These are phyloP conservation scores for Pseudogymnoascus sp. DNA, from an alignment of 2,329 filamentous ascomycete species.

Conservation along the genomic window DNA sequence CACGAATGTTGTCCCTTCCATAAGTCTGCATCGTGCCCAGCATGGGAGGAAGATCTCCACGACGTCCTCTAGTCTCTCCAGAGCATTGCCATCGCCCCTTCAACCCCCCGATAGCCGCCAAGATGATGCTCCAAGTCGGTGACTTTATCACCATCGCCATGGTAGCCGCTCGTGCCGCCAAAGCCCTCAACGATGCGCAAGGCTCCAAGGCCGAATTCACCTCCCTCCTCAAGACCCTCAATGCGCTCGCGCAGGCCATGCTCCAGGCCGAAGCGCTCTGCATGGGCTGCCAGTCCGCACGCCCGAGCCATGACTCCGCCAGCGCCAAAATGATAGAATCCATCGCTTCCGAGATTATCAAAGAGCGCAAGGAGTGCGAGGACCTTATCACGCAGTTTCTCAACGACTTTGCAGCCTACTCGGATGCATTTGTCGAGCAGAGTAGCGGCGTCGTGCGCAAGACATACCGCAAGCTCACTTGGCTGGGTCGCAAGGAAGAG, in stretches of 20 bases:
- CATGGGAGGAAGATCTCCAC: not conserved
- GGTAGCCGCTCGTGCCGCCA: not conserved
- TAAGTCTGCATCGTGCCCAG: not conserved
- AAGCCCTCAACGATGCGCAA: not conserved
- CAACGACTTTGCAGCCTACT: not conserved
- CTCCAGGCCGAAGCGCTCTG: not conserved
- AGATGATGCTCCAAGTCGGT: constrained; percentile 1
- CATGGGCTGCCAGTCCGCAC: constrained; percentile 1
- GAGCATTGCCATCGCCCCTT: not conserved
- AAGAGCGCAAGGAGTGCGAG: constrained; percentile 2
- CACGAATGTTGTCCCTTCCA: not conserved
- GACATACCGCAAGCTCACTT: not conserved
- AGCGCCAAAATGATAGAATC: not conserved
- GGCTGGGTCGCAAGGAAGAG: not conserved
- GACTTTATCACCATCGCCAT: not conserved
- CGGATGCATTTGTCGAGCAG: not conserved
- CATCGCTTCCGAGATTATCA: not conserved
- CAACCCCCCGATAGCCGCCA: not conserved
- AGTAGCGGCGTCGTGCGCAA: not conserved
- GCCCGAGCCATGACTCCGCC: not conserved
- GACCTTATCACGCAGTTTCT: not conserved
- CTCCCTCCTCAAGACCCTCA: not conserved
- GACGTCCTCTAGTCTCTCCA: not conserved
- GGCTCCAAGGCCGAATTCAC: not conserved
- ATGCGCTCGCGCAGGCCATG: not conserved